These are phyloP conservation scores for apple (Malus domestica) DNA, from an alignment of 306 rosid genomes.

Conservation along the genomic window ASM211411v1 NC_041801.1:37842501-37843000, in stretches of 20 bases:
- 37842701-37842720: too few species aligned
- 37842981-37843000: too few species aligned
- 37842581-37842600: neutral
- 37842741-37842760: neutral
- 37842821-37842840: neutral
- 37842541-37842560: neutral
- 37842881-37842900: too few species aligned
- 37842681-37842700: too few species aligned
- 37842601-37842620: neutral
- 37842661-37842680: neutral
- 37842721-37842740: too few species aligned
- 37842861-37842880: too few species aligned
- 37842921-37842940: too few species aligned
- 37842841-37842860: too few species aligned
- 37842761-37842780: neutral
- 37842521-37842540: neutral
- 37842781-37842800: neutral
- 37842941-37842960: too few species aligned
- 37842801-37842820: neutral
- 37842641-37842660: neutral
- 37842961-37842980: too few species aligned
- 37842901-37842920: too few species aligned
- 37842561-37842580: neutral
- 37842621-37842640: neutral
- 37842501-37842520: neutral